Conservation (phyloP, 2,329 filamentous ascomycete species). For the Venturia aucupariae region DNA sequence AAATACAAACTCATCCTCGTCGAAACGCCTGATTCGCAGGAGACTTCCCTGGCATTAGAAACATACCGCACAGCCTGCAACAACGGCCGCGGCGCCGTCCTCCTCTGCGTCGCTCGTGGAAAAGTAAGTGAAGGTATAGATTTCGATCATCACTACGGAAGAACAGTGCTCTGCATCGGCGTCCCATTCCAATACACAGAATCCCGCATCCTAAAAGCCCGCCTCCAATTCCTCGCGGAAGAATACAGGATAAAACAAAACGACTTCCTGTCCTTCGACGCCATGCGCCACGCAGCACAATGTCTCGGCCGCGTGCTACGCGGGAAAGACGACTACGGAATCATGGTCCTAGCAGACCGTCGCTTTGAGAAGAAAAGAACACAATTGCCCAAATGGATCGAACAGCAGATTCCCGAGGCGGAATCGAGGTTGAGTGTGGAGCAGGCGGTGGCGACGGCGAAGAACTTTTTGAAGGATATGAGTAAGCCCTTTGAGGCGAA, state of each 20-base stretch:
- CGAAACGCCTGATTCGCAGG: constrained; percentile 93
- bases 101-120: constrained; percentile 90
- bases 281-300: constrained; percentile 97
- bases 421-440: constrained; percentile 90
- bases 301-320: constrained; percentile 89
- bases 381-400: constrained; percentile 96
- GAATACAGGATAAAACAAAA: constrained; percentile 95
- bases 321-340: constrained; percentile 98
- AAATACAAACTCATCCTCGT: constrained; percentile 98
- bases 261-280: constrained; percentile 96
- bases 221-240: constrained; percentile 91
- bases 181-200: constrained; percentile 99
- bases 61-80: constrained; percentile 96
- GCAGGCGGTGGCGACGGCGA: constrained; percentile 82
- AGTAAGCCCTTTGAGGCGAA: constrained; percentile 75
- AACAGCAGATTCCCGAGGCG: constrained; percentile 72
- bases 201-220: constrained; percentile 89
- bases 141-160: constrained; percentile 97
- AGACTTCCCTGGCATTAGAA: constrained; percentile 89
- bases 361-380: constrained; percentile 84
- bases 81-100: constrained; percentile 86
- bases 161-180: constrained; percentile 90
- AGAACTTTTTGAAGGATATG: constrained; percentile 85
- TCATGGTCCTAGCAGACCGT: constrained; percentile 95
- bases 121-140: constrained; percentile 98